These are phyloP conservation scores for Echinochloa phyllopogon DNA, from an alignment of 176 grass and related monocot species.

Conservation along the genomic window DNA sequence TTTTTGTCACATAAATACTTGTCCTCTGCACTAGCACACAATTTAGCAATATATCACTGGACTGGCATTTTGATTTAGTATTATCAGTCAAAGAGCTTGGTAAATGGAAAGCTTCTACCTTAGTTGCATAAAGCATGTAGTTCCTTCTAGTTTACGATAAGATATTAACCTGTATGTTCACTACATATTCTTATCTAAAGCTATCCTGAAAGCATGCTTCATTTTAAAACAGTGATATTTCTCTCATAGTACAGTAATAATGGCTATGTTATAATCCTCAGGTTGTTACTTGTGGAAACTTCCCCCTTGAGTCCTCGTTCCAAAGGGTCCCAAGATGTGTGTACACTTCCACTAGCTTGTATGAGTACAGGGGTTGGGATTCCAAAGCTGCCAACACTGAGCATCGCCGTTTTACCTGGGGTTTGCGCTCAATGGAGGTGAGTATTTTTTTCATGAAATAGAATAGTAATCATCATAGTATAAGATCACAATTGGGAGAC, in stretches of 20 bases:
- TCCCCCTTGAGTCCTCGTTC: conserved; percentile 92
- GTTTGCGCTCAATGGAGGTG: conserved; percentile 88
- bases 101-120: conserved; percentile 13
- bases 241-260: conserved; percentile 6
- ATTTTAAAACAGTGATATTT: neutral
- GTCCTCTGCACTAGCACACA: conserved; percentile 19
- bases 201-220: neutral
- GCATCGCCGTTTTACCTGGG: conserved; percentile 89
- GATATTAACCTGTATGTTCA: conserved; percentile 1
- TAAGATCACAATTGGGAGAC: neutral
- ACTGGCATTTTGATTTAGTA: conserved; percentile 22
- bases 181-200: neutral
- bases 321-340: conserved; percentile 97
- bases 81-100: neutral
- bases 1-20: neutral
- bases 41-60: conserved; percentile 20
- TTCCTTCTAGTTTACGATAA: neutral
- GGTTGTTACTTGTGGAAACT: conserved; percentile 98
- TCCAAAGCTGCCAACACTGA: conserved; percentile 78
- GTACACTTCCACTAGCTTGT: conserved; percentile 90
- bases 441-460: conserved; percentile 20
- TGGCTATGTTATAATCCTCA: conserved; percentile 37
- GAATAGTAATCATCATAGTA: neutral
- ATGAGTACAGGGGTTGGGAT: conserved; percentile 95
- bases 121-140: neutral